phyloP scores from a whole-genome alignment of 2,329 filamentous ascomycete species.

The Monosporascus sp. region DNA sequence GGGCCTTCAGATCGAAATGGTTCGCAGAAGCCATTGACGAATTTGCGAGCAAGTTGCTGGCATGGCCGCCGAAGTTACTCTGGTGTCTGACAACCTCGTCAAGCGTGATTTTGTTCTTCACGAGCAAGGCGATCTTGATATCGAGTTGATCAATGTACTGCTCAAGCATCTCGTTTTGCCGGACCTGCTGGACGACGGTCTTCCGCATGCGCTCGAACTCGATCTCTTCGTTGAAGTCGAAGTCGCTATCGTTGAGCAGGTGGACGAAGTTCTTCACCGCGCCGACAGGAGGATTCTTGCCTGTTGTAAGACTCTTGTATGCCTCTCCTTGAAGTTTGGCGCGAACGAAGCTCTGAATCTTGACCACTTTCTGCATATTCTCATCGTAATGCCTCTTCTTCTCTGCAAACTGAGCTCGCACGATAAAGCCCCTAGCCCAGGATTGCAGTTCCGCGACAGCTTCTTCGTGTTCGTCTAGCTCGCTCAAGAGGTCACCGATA shows the following conservation, averaged over 20 bases:
- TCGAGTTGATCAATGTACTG: slow-evolving; percentile 98
- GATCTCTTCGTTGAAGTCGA: slow-evolving; percentile 97
- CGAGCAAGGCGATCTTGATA: slow-evolving; percentile 95
- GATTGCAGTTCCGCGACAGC: slow-evolving; percentile 70
- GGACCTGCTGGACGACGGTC: slow-evolving; percentile 93
- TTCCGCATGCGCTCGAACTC: slow-evolving; percentile 94
- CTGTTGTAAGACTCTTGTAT: slow-evolving; percentile 93
- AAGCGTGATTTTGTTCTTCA: slow-evolving; percentile 99
- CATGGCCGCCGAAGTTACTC: slow-evolving; percentile 88
- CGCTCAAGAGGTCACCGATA: slow-evolving; percentile 67
- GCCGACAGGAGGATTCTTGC: slow-evolving; percentile 93
- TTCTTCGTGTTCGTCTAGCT: slow-evolving; percentile 81
- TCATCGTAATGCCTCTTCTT: slow-evolving; percentile 86
- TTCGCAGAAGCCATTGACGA: slow-evolving; percentile 84
- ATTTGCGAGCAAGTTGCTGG: slow-evolving; percentile 79
- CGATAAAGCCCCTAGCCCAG: slow-evolving; percentile 64
- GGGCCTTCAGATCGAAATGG: slow-evolving; percentile 90
- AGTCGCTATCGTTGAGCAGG: slow-evolving; percentile 93
- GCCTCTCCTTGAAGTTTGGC: slow-evolving; percentile 95
- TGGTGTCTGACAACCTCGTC: slow-evolving; percentile 98
- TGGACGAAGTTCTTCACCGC: slow-evolving; percentile 99
- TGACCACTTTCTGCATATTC: slow-evolving; percentile 99
- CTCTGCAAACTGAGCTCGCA: slow-evolving; percentile 72
- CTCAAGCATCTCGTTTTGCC: slow-evolving; percentile 94
- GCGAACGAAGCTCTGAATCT: slow-evolving; percentile 94